Conservation (phyloP, 139 green algal species). For the Chlorella sp. region DNA sequence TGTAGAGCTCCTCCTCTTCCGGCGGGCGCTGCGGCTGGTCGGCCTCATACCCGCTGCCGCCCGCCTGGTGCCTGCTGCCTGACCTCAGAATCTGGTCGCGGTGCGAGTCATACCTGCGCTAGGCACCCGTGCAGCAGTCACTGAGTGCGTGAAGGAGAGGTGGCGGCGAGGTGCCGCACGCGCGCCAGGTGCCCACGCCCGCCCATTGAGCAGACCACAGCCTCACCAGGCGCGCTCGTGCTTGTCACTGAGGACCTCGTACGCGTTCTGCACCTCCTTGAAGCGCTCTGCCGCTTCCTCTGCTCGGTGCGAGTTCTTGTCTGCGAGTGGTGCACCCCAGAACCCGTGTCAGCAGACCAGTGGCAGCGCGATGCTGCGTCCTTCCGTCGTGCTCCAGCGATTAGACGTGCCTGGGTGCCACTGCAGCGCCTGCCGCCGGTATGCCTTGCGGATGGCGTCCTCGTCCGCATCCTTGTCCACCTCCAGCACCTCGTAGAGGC, state of each 20-base stretch:
- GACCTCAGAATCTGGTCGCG: constrained; percentile 77
- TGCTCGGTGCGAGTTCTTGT: constrained; percentile 75
- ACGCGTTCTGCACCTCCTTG: constrained; percentile 93
- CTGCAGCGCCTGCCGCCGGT: constrained; percentile 55
- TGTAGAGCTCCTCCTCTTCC: constrained; percentile 77
- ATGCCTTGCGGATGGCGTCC: constrained; percentile 61
- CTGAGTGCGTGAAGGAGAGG: too few species aligned
- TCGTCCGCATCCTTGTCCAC: constrained; percentile 56
- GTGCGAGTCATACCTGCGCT: constrained; percentile 93
- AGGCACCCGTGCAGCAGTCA: too few species aligned
- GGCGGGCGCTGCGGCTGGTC: constrained; percentile 31
- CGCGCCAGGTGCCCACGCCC: too few species aligned
- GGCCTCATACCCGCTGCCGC: constrained; percentile 27
- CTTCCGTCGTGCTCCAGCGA: background rate
- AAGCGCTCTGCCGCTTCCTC: constrained; percentile 77
- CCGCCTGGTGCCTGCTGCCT: constrained; percentile 69
- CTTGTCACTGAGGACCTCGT: constrained; percentile 89
- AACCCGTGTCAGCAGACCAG: background rate
- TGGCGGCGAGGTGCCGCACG: too few species aligned
- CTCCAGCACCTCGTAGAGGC: constrained; percentile 79
- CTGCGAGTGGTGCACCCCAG: constrained; percentile 31
- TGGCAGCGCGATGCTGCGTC: background rate
- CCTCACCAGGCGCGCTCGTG: constrained; percentile 83
- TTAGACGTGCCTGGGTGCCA: constrained; percentile 46
- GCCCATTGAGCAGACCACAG: background rate